Base-by-base conservation (phyloP, 1,139 yeast genomes). In the Arxiozyma slooffiae region DNA sequence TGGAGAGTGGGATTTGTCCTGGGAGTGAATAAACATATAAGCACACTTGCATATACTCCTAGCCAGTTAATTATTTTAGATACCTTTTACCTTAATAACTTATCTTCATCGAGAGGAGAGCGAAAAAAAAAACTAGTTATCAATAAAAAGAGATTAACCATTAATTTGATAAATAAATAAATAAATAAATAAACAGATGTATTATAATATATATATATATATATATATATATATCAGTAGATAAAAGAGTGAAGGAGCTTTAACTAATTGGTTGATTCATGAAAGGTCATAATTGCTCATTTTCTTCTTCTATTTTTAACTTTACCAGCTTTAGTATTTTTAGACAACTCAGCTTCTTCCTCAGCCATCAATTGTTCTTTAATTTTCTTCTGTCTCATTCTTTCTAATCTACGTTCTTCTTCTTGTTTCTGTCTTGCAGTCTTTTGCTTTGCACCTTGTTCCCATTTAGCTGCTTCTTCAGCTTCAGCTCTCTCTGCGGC, bases 381-480 rank as follows among this genome's bases (percentile, higher is more conserved):
- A 48, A 61, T 65, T 50, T 57, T 50, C 54, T 66, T 67, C 11
- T 62, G 62, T 47, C 52, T 57, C 42, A 58, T 44, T 50, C 62
- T 67, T 42, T 62, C 69, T 41, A 55, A 60, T 43, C 49, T 60
- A 53, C 66, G 66, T 49, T 60, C 61, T 44, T 64, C 66, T 44
- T 66, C 69, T 21, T 51, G 47, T 38, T 52, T 30, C 50, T 64
- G 64, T 53, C 60, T 64, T 21, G 57, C 52, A 48, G 53, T 62
- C 4, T 56, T 55, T 46, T 57, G 68, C 63, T 38, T 70, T 54
- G 67, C 62, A 57, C 65, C 78, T 53, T 60, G 67, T 51, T 57
- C 71, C 69, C 62, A 72, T 56, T 54, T 68, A 50, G 55, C 58
- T 55, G 56, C 64, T 53, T 55, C 67, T 48, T 51, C 65, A 18